These are phyloP conservation scores for Boletus semigastroideus DNA, from an alignment of 1,284 basidiomycete species.

Conservation along the genomic window DNA sequence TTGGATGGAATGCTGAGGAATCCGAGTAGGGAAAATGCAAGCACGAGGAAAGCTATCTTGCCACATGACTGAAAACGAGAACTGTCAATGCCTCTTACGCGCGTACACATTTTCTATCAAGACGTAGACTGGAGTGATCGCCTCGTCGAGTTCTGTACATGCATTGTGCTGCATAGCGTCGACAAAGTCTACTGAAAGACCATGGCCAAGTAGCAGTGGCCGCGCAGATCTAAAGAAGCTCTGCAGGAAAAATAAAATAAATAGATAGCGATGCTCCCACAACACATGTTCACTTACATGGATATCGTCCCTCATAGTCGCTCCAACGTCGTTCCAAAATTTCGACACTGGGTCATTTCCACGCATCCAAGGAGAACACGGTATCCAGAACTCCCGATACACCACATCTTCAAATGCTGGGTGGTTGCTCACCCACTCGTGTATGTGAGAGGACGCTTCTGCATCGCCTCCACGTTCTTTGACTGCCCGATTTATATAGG, in stretches of 20 bases:
- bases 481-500: constrained; percentile 50
- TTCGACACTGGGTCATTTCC: constrained; percentile 31
- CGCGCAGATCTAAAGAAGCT: constrained; percentile 61
- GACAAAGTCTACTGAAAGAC: constrained; percentile 51
- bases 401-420: constrained; percentile 55
- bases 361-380: constrained; percentile 48
- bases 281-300: constrained; percentile 33
- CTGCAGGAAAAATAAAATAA: constrained; percentile 35
- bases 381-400: constrained; percentile 58
- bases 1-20: constrained; percentile 18
- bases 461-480: constrained; percentile 56
- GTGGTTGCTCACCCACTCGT: constrained; percentile 52
- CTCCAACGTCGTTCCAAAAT: constrained; percentile 36
- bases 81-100: constrained; percentile 41
- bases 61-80: constrained; percentile 2
- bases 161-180: constrained; percentile 52
- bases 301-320: constrained; percentile 45
- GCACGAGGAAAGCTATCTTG: background rate
- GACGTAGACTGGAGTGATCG: constrained; percentile 47
- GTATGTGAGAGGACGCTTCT: constrained; percentile 57
- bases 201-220: constrained; percentile 65
- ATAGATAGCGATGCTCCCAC: constrained; percentile 1
- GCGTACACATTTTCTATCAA: constrained; percentile 60
- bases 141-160: constrained; percentile 50
- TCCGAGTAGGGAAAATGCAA: constrained; percentile 2